phyloP scores from a whole-genome alignment of 331 rosid genomes.

The Erythrophleum ivorense region DNA sequence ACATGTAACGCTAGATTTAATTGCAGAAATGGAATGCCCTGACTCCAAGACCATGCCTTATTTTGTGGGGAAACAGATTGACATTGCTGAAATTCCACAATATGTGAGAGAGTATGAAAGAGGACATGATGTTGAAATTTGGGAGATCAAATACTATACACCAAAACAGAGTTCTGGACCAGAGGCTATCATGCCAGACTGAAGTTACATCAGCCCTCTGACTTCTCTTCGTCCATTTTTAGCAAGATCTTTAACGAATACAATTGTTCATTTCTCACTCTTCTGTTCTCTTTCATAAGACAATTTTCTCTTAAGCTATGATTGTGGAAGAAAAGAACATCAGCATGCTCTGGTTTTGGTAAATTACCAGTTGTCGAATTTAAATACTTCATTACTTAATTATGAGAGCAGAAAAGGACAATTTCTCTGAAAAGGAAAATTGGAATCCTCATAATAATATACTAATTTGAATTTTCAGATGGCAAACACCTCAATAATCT shows the following conservation, averaged over 20 bases:
- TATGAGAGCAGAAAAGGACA: too few species aligned
- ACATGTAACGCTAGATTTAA: slow-evolving; percentile 37
- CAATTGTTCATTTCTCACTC: neutral
- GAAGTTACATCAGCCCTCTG: neutral
- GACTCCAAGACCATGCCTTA: slow-evolving; percentile 39
- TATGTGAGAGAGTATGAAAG: slow-evolving; percentile 68
- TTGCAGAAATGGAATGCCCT: slow-evolving; percentile 54
- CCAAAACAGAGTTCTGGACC: slow-evolving; percentile 25
- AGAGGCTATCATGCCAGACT: neutral
- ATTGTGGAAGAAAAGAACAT: too few species aligned
- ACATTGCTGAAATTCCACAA: slow-evolving; percentile 66
- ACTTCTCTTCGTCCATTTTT: neutral
- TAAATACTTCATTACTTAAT: too few species aligned
- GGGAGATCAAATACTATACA: slow-evolving; percentile 65
- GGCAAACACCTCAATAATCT: too few species aligned
- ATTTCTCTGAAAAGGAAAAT: too few species aligned
- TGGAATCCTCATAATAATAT: too few species aligned
- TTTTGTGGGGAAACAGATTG: slow-evolving; percentile 70
- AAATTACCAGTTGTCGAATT: too few species aligned
- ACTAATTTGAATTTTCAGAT: too few species aligned
- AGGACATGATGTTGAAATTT: slow-evolving; percentile 81
- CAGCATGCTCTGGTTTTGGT: too few species aligned
- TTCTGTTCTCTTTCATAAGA: neutral
- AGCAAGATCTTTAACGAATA: neutral
- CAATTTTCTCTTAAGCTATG: neutral